These are phyloP conservation scores for Sclerotinia borealis DNA, from an alignment of 2,329 filamentous ascomycete genomes.

Conservation along the genomic window DNA sequence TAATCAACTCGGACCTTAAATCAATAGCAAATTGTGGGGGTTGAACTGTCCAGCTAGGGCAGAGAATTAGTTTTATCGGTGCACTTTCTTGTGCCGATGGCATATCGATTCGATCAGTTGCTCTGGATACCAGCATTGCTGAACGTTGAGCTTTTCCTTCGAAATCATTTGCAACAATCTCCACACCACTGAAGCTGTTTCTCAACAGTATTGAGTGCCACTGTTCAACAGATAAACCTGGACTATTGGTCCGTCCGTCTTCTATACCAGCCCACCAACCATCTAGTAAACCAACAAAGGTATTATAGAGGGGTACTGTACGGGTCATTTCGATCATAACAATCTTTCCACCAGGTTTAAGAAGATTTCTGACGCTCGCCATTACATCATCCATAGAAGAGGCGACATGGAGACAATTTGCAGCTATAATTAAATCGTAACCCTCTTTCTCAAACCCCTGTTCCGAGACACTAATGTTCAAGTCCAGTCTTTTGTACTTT, in stretches of 20 bases:
- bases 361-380: conserved; percentile 25
- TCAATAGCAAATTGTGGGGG: too few relatives aligned
- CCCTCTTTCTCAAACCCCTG: conserved; percentile 13
- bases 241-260: neutral
- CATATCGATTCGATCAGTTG: too few relatives aligned
- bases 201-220: neutral
- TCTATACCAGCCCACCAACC: conserved; percentile 14
- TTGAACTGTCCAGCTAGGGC: too few relatives aligned
- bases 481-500: conserved; percentile 12
- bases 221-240: neutral
- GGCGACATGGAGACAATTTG: conserved; percentile 23
- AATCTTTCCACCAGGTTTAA: conserved; percentile 29
- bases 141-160: too few relatives aligned
- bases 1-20: too few relatives aligned
- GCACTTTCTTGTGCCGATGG: too few relatives aligned
- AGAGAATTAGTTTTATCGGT: too few relatives aligned
- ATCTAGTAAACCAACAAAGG: conserved; percentile 11
- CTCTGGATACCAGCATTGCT: too few relatives aligned
- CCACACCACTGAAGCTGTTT: neutral
- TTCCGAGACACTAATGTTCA: conserved; percentile 11
- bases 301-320: neutral
- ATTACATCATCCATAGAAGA: conserved; percentile 23
- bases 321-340: conserved; percentile 25
- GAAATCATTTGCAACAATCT: too few relatives aligned
- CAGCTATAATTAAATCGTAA: conserved; percentile 25